A percentile compares a stretch with the other conserved stretches of the same genome.
phyloP scores from a whole-genome alignment of 495 filamentous ascomycete genomes.

The Xanthoparmelia taractica region DNA sequence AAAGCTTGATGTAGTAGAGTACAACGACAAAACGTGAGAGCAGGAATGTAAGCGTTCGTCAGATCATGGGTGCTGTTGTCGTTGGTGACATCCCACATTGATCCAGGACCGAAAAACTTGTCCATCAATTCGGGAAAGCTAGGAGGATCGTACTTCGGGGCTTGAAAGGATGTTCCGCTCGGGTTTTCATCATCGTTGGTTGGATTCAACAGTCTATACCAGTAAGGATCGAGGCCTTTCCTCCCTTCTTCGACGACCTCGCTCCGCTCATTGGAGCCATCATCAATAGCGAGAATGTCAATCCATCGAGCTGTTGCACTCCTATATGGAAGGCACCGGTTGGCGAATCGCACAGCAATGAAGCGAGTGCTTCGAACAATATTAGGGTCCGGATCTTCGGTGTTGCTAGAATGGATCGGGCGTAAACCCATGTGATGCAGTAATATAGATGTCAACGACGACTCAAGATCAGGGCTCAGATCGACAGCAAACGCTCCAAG shows the following conservation, averaged over 20 bases:
- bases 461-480: conserved; percentile 37
- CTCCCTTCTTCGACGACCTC: conserved; percentile 86
- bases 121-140: conserved; percentile 34
- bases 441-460: conserved; percentile 52
- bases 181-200: conserved; percentile 26
- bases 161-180: conserved; percentile 23
- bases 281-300: conserved; percentile 69
- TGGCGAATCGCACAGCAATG: conserved; percentile 80
- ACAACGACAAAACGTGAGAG: conserved; percentile 62
- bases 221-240: conserved; percentile 78
- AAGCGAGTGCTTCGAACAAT: conserved; percentile 63
- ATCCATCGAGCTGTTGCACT: conserved; percentile 82
- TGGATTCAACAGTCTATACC: conserved; percentile 61
- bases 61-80: conserved; percentile 30
- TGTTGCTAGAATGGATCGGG: conserved; percentile 34
- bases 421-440: conserved; percentile 56
- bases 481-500: conserved; percentile 49
- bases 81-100: conserved; percentile 22
- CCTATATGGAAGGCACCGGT: conserved; percentile 73
- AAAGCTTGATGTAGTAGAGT: conserved; percentile 70
- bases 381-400: conserved; percentile 33
- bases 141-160: conserved; percentile 40
- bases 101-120: conserved; percentile 23
- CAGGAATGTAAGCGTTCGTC: conserved; percentile 52
- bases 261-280: conserved; percentile 54